These are phyloP conservation scores for Acacia concinna DNA, from an alignment of 331 rosid genomes.

Conservation along the genomic window DNA sequence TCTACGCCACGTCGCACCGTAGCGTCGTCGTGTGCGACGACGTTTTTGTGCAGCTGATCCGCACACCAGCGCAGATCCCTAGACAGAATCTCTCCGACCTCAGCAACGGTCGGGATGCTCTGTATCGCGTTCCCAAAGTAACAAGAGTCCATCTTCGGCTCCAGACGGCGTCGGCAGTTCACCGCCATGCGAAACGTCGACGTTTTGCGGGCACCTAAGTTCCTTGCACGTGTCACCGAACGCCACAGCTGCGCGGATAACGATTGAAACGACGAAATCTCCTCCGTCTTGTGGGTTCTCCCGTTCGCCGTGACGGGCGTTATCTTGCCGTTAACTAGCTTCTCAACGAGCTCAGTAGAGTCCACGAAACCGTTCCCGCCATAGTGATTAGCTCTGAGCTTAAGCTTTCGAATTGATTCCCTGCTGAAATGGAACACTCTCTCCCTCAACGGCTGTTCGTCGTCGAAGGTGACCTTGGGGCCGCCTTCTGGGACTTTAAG, in stretches of 20 bases:
- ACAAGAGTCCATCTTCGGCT: conserved; percentile 51
- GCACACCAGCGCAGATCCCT: conserved; percentile 56
- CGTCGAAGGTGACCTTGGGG: conserved; percentile 57
- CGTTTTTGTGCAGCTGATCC: conserved; percentile 55
- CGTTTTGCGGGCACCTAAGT: conserved; percentile 33
- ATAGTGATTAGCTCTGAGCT: conserved; percentile 44
- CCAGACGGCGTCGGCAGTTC: conserved; percentile 67
- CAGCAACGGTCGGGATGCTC: conserved; percentile 64
- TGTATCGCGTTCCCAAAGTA: conserved; percentile 79
- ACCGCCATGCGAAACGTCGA: conserved; percentile 78
- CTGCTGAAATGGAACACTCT: conserved; percentile 60
- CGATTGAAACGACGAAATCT: conserved; percentile 71
- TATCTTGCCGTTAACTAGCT: conserved; percentile 42
- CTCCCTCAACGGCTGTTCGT: conserved; percentile 54
- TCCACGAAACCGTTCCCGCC: conserved; percentile 33
- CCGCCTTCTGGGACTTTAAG: conserved; percentile 55
- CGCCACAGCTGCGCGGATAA: conserved; percentile 69
- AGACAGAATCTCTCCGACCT: conserved; percentile 49
- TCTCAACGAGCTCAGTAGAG: conserved; percentile 36
- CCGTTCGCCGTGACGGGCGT: background rate
- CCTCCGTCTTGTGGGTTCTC: conserved; percentile 13
- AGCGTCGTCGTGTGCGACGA: conserved; percentile 53
- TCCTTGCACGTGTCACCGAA: conserved; percentile 66
- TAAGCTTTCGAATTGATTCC: conserved; percentile 51
- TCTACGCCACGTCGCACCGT: conserved; percentile 56